Evolutionary conservation across 2,329 filamentous ascomycete species (phyloP).

Genomic region (Dactylonectria macrodidyma): DNA sequence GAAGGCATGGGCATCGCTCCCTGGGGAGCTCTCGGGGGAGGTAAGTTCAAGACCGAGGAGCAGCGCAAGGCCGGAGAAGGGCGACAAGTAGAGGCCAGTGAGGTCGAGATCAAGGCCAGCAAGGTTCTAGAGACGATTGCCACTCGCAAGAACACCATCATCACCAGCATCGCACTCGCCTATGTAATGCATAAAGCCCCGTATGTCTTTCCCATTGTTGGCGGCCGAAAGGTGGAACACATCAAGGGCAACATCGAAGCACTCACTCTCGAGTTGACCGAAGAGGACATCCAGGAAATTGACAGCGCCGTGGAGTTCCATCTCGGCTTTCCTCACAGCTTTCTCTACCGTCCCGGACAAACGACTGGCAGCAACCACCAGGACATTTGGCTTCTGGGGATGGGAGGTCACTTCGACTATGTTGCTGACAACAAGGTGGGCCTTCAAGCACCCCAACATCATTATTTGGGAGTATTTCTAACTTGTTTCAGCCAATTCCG

Average conservation of each 20-base stretch:
- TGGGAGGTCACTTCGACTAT: constrained; percentile 67
- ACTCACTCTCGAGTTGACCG: constrained; percentile 70
- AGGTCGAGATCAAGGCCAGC: constrained; percentile 67
- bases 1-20: constrained; percentile 69
- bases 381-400: constrained; percentile 61
- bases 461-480: neutral
- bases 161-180: constrained; percentile 73
- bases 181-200: constrained; percentile 82
- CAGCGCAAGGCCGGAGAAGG: constrained; percentile 54
- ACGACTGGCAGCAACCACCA: constrained; percentile 52
- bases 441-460: neutral
- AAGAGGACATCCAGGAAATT: constrained; percentile 76
- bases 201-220: constrained; percentile 81
- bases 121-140: constrained; percentile 66
- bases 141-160: constrained; percentile 57
- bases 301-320: constrained; percentile 75
- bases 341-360: constrained; percentile 63
- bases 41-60: constrained; percentile 60
- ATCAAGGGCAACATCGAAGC: constrained; percentile 80
- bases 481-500: constrained; percentile 55
- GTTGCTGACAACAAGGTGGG: constrained; percentile 58
- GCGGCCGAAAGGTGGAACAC: constrained; percentile 78
- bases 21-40: constrained; percentile 70
- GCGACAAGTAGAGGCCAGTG: constrained; percentile 58
- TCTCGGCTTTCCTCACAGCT: constrained; percentile 76